These are phyloP conservation scores for Neurospora tetraspora DNA, from an alignment of 495 filamentous ascomycete species.

Conservation along the genomic window DNA sequence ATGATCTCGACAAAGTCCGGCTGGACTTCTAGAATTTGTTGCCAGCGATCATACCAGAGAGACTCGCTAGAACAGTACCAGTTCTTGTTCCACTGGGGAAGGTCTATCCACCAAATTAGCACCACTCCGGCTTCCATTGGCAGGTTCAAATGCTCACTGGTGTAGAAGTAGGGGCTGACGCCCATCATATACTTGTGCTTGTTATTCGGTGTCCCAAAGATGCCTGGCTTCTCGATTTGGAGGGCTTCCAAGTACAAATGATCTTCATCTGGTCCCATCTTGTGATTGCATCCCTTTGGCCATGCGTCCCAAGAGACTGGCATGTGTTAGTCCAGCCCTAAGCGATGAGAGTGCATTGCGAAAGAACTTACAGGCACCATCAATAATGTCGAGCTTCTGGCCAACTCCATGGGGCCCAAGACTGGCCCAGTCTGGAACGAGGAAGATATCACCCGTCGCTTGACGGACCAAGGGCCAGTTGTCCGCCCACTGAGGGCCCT, in stretches of 20 bases:
- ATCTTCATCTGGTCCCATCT: slow-evolving; percentile 46
- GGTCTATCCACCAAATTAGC: slow-evolving; percentile 32
- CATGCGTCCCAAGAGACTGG: slow-evolving; percentile 63
- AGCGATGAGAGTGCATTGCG: neutral
- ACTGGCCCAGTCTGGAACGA: slow-evolving; percentile 56
- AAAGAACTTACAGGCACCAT: slow-evolving; percentile 43
- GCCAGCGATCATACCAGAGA: slow-evolving; percentile 68
- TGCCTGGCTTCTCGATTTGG: slow-evolving; percentile 31
- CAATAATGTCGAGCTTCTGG: slow-evolving; percentile 36
- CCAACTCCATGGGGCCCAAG: slow-evolving; percentile 42
- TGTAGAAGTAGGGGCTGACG: slow-evolving; percentile 69
- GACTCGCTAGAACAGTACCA: slow-evolving; percentile 65
- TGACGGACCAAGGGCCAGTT: slow-evolving; percentile 50
- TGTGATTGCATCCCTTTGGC: slow-evolving; percentile 46
- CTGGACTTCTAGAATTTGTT: slow-evolving; percentile 50
- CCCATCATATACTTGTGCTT: slow-evolving; percentile 60
- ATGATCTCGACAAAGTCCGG: slow-evolving; percentile 57
- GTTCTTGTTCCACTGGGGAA: slow-evolving; percentile 61
- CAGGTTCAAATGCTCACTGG: slow-evolving; percentile 19
- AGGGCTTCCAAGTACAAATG: slow-evolving; percentile 39
- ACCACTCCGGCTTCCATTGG: neutral
- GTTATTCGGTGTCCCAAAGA: neutral
- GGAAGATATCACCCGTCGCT: slow-evolving; percentile 40
- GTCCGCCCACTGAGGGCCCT: slow-evolving; percentile 44
- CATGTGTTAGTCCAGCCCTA: neutral